Evolutionary conservation across 2,329 filamentous ascomycete genomes (phyloP), one percentile per base, ranked within the genome.

Genomic region (Chrysoporthe austroafricana): DNA sequence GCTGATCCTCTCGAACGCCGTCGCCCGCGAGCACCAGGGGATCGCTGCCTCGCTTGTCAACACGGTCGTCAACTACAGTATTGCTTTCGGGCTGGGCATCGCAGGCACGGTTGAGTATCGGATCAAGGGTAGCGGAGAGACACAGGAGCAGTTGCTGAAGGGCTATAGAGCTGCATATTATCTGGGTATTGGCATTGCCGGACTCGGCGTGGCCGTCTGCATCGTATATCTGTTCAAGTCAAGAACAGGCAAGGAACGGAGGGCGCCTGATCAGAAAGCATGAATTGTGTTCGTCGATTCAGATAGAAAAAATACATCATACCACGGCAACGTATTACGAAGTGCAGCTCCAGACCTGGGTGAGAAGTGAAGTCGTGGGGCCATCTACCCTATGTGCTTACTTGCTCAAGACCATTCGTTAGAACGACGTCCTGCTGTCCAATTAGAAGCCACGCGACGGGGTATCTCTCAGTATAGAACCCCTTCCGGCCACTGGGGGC

Each of bases 61-160:
- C 68, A 87, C 85, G 0, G 76, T 86, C 39, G 81, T 88, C 61
- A 87, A 88, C 73, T 88, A 88, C 71, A 82, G 79, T 68, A 86
- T 87, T 48, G 82, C 81, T 0, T 74, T 87, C 14, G 83, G 81
- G 0, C 76, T 88, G 5, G 86, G 85, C 0, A 81, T 88, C 65
- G 85, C 84, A 0, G 85, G 84, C 0, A 86, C 83, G 0, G 80
- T 87, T 8, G 83, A 86, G 70, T 74, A 76, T 2, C 75, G 84
- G 43, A 77, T 83, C 56, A 72, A 72, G 56, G 63, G 70, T 21
- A 72, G 72, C 16, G 71, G 71, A 8, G n/a, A 16, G 26, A 72
- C 71, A 3, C 36, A 66, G 7, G 59, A 13, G 1, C 70, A 72
- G 16, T 57, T 56, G 36, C 43, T 72, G 44, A 62, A 39, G 32